Evolutionary conservation across 345 rosid species (phyloP), one percentile per base, ranked within the genome.

Genomic region (Eucalyptus paniculata): DNA sequence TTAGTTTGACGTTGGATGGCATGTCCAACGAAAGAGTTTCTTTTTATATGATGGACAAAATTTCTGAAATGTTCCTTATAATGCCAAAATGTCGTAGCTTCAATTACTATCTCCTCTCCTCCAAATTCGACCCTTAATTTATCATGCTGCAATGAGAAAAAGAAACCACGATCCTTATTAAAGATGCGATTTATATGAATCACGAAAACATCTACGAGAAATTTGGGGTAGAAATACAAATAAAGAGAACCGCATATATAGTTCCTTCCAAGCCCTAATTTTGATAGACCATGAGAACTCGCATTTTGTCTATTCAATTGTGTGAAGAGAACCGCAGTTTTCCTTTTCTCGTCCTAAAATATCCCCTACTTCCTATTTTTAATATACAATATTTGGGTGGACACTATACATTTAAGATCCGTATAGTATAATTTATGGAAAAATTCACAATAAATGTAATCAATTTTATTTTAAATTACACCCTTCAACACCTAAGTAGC

Each of bases 1-100:
- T 34, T 34, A 34, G 82, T 34, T 17, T 34, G 82, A 72, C 0
- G 15, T 34, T 72, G 82, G 82, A 72, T 72, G 14, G 14, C 0
- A 72, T 72, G 1, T 72, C 24, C 26, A 3, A 6, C 19, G 0
- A 9, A 56, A 56, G 0, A 56, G 0, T 56, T 56, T 72, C 4
- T 18, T 34, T 69, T 34, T 3, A 18, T 72, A 18, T 18, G 44
- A 18, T 9, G 44, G 40, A 69, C 7, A 18, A 34, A 72, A 18
- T 72, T 34, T 72, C 44, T 34, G 44, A 34, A 1, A 1, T 34
- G 4, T 37, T 69, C 37, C 26, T 34, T 34, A 34, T 18, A 9
- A 69, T 69, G 81, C 81, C 81, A 18, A 69, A 40, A 69, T 69
- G 81, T 69, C 24, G 21, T 16, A 34, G 81, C 14, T 69, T 69